Percentiles rank a stretch among this genome's conserved stretches.
Evolutionary conservation across 352 stramenopile genomes (phyloP).

Genomic region (Globisporangium echinulatum): DNA sequence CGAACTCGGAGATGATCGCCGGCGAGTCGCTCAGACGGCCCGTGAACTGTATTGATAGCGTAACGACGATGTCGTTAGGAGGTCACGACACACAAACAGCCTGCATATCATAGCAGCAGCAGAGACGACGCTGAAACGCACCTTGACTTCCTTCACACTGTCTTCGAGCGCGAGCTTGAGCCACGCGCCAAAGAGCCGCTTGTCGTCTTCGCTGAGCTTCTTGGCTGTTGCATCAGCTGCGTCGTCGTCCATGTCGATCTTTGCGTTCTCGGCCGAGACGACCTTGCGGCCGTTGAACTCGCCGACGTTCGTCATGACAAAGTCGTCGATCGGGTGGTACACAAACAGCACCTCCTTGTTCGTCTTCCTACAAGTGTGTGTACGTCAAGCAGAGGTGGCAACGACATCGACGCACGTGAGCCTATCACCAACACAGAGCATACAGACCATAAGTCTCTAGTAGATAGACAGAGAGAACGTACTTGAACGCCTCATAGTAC

Average conservation of each 20-base stretch:
- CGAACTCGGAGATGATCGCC: constrained; percentile 98
- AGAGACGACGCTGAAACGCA: constrained; percentile 10
- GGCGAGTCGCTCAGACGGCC: constrained; percentile 94
- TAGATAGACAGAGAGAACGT: constrained; percentile 18
- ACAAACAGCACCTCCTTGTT: constrained; percentile 97
- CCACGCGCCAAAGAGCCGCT: constrained; percentile 89
- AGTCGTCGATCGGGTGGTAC: constrained; percentile 99
- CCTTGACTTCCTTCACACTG: constrained; percentile 85
- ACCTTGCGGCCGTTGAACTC: constrained; percentile 96
- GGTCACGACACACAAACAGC: too few species aligned
- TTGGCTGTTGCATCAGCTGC: constrained; percentile 39
- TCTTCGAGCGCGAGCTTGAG: constrained; percentile 90
- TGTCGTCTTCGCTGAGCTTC: constrained; percentile 84
- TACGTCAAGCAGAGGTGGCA: not conserved
- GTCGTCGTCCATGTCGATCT: constrained; percentile 87
- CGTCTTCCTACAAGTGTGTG: constrained; percentile 42
- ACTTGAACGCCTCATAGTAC: constrained; percentile 99
- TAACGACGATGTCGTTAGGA: too few species aligned
- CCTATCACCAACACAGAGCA: not conserved
- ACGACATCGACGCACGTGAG: not conserved
- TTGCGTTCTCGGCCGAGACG: constrained; percentile 94
- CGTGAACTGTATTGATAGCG: constrained; percentile 39
- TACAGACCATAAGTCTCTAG: not conserved
- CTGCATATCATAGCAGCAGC: not conserved
- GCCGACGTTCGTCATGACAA: constrained; percentile 98